phyloP scores from a whole-genome alignment of 2,329 filamentous ascomycete genomes.

The Neopestalotiopsis rosae region DNA sequence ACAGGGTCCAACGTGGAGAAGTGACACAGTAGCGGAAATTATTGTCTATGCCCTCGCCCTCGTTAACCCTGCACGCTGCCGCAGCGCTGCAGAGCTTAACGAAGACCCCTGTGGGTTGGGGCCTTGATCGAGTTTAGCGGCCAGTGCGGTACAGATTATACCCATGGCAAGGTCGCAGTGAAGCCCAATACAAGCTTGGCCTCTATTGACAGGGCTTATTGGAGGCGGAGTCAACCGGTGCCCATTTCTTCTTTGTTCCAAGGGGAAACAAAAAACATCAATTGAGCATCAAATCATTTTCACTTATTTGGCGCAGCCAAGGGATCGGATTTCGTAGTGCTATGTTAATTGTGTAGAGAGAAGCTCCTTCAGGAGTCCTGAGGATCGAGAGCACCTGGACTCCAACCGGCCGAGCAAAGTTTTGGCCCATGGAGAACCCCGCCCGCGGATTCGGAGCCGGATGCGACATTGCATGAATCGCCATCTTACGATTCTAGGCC shows the following conservation, averaged over 20 bases:
- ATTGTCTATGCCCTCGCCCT: not conserved
- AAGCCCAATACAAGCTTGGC: not conserved
- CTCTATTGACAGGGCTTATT: not conserved
- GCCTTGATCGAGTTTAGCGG: not conserved
- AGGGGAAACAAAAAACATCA: not conserved
- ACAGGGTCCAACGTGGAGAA: not conserved
- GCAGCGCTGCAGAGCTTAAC: not conserved
- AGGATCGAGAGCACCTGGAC: not conserved
- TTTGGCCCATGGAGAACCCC: not conserved
- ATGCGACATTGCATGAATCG: not conserved
- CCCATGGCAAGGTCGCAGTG: not conserved
- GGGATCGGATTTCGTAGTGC: not conserved
- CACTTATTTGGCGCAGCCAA: not conserved
- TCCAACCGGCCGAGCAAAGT: not conserved
- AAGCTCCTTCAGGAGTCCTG: too few species aligned
- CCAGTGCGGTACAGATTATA: not conserved
- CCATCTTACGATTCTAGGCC: slow-evolving; percentile 1
- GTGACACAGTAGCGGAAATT: not conserved
- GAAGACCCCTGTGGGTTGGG: not conserved
- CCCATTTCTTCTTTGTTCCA: not conserved
- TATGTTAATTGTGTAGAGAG: too few species aligned
- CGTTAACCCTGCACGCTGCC: not conserved
- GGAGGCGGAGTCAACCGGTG: not conserved
- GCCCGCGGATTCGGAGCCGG: not conserved
- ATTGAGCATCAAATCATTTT: not conserved